Percentiles rank a stretch among this genome's conserved stretches.
These are phyloP conservation scores for Blastobotrys arbuscula DNA, from an alignment of 1,139 yeast species.

Conservation along the genomic window DNA sequence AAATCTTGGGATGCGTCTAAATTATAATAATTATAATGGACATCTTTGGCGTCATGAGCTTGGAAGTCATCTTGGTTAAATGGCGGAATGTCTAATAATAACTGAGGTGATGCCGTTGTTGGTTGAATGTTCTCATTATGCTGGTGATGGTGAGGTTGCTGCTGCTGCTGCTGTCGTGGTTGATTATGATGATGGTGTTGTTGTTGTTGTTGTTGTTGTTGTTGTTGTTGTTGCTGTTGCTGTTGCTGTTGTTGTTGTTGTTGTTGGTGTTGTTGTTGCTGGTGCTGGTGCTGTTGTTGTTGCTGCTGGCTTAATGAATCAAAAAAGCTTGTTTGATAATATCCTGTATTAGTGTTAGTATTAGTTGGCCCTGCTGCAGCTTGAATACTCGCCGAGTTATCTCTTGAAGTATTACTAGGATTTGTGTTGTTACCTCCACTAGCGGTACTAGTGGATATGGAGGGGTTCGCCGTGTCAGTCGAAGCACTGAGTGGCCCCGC, in stretches of 20 bases:
- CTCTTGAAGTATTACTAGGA: not conserved
- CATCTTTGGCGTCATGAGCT: not conserved
- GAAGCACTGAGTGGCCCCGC: not conserved
- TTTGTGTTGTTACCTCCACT: not conserved
- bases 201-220: slow-evolving; percentile 1
- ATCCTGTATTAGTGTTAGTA: not conserved
- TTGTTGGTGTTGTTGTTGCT: no score
- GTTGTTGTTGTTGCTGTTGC: slow-evolving; percentile 1
- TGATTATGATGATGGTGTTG: slow-evolving; percentile 1
- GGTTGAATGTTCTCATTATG: not conserved
- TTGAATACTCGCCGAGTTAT: no score
- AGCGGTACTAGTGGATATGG: not conserved
- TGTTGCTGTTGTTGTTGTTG: slow-evolving; percentile 1
- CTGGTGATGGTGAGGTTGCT: slow-evolving; percentile 1
- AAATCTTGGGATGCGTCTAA: not conserved
- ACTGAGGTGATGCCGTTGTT: slow-evolving; percentile 5
- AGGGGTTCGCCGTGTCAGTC: not conserved
- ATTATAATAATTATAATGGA: slow-evolving; percentile 8
- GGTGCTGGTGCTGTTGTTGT: not conserved
- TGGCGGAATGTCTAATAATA: slow-evolving; percentile 7
- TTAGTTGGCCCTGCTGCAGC: no score
- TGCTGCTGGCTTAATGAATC: slow-evolving; percentile 1
- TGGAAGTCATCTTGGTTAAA: slow-evolving; percentile 10
- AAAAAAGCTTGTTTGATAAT: slow-evolving; percentile 8
- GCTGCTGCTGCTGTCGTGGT: not conserved